Evolutionary conservation across 2,329 filamentous ascomycete species (phyloP).

Genomic region (Dothideomycetes sp.): DNA sequence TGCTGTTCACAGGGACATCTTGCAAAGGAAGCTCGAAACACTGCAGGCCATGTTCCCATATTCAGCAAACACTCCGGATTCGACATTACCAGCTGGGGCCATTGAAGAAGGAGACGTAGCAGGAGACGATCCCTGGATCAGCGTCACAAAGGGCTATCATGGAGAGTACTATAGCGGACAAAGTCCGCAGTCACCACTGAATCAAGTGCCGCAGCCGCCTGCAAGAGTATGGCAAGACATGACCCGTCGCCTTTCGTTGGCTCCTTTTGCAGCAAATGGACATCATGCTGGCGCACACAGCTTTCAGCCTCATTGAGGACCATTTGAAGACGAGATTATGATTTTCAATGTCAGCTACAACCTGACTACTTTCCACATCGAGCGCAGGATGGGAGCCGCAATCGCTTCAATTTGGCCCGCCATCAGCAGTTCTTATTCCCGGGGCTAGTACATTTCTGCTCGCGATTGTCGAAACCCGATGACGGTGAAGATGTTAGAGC

Average conservation of each 20-base stretch:
- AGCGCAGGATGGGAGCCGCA: too few species aligned
- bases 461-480: too few species aligned
- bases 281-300: neutral
- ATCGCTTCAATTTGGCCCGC: too few species aligned
- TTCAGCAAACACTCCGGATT: constrained; percentile 1
- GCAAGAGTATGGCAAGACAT: neutral
- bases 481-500: too few species aligned
- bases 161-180: neutral
- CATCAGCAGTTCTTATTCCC: too few species aligned
- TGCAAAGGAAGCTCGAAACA: constrained; percentile 12
- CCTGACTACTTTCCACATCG: too few species aligned
- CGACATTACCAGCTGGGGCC: neutral
- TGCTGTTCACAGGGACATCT: constrained; percentile 7
- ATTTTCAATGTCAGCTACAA: too few species aligned
- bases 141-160: neutral
- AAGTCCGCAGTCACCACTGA: neutral
- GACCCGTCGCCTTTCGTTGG: neutral
- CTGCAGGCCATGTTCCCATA: constrained; percentile 9
- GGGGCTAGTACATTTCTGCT: too few species aligned
- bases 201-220: neutral
- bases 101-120: neutral
- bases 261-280: neutral
- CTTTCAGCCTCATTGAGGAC: neutral
- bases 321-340: too few species aligned
- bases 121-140: neutral